phyloP scores from a whole-genome alignment of 164 flowering plant species.

The Chimonanthus salicifolius region DNA sequence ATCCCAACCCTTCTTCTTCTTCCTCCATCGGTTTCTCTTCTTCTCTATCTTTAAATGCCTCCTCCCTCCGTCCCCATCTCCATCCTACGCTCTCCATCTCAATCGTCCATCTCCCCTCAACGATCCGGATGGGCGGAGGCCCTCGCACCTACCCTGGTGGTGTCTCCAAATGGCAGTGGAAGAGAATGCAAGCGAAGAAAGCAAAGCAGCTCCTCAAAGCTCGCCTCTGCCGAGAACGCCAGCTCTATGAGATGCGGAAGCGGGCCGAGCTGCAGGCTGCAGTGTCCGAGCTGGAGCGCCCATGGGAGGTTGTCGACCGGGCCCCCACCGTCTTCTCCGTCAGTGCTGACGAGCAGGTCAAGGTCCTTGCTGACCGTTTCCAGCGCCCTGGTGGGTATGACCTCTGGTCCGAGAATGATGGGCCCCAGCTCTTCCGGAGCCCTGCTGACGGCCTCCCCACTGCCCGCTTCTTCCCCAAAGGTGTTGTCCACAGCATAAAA shows the following conservation, averaged over 20 bases:
- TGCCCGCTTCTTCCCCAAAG: constrained; percentile 79
- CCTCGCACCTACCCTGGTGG: constrained; percentile 92
- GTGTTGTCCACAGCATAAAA: constrained; percentile 72
- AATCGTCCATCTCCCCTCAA: constrained; percentile 4
- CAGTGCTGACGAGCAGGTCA: constrained; percentile 72
- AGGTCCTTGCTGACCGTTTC: constrained; percentile 80
- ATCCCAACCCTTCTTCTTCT: not conserved
- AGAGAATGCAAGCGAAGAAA: constrained; percentile 84
- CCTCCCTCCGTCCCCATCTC: constrained; percentile 2
- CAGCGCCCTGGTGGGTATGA: constrained; percentile 82
- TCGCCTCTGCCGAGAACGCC: constrained; percentile 69
- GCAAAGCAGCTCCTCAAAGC: constrained; percentile 83
- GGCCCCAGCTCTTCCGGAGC: constrained; percentile 62
- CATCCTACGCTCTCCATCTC: constrained; percentile 6
- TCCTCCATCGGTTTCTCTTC: constrained; percentile 13
- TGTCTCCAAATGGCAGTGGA: constrained; percentile 91
- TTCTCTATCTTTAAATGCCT: constrained; percentile 1
- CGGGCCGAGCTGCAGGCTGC: constrained; percentile 84
- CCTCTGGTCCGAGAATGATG: constrained; percentile 77
- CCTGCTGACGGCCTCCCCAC: constrained; percentile 50
- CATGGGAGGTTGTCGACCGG: constrained; percentile 70
- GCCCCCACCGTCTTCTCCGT: constrained; percentile 70
- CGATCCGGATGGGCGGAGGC: constrained; percentile 84
- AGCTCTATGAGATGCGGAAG: constrained; percentile 89
- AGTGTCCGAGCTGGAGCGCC: constrained; percentile 78